Conservation (phyloP, 2,329 filamentous ascomycete species). For the Lasiodiplodia sp. region DNA sequence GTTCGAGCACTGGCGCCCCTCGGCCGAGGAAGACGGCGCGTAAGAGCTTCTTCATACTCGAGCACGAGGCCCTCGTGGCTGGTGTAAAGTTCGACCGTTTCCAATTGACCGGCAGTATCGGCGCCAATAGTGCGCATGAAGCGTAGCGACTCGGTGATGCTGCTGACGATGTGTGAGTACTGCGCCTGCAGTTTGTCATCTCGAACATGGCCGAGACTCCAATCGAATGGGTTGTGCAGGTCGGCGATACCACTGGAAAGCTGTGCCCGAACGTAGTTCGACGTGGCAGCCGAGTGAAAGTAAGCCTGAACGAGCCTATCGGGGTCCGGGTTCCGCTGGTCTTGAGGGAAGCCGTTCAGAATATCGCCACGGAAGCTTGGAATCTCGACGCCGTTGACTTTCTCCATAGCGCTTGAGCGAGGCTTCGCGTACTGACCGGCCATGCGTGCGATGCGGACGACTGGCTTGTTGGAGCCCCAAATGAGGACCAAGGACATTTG, state of each 20-base stretch:
- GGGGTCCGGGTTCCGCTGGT: slow-evolving; percentile 83
- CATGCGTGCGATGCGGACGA: slow-evolving; percentile 94
- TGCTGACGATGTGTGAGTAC: slow-evolving; percentile 83
- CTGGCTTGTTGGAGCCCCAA: slow-evolving; percentile 82
- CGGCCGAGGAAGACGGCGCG: slow-evolving; percentile 75
- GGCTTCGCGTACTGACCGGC: slow-evolving; percentile 98
- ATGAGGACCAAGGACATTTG: slow-evolving; percentile 98
- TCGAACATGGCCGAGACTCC: slow-evolving; percentile 90
- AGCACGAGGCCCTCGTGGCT: slow-evolving; percentile 93
- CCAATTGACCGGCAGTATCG: slow-evolving; percentile 80
- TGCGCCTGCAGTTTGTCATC: slow-evolving; percentile 83
- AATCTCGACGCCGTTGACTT: slow-evolving; percentile 78
- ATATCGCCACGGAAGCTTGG: slow-evolving; percentile 96
- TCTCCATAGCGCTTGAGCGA: slow-evolving; percentile 85
- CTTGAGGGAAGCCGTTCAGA: slow-evolving; percentile 82
- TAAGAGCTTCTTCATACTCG: slow-evolving; percentile 91
- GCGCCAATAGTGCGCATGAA: slow-evolving; percentile 96
- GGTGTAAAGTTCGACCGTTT: slow-evolving; percentile 94
- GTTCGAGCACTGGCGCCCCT: slow-evolving; percentile 47
- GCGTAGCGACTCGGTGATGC: slow-evolving; percentile 87
- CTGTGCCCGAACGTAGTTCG: slow-evolving; percentile 90
- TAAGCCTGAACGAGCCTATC: slow-evolving; percentile 87
- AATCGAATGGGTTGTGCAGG: slow-evolving; percentile 90
- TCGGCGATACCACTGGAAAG: slow-evolving; percentile 90
- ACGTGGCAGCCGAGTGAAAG: slow-evolving; percentile 91